Conservation (phyloP, 1,284 basidiomycete species). For the Sporisorium reilianum region DNA sequence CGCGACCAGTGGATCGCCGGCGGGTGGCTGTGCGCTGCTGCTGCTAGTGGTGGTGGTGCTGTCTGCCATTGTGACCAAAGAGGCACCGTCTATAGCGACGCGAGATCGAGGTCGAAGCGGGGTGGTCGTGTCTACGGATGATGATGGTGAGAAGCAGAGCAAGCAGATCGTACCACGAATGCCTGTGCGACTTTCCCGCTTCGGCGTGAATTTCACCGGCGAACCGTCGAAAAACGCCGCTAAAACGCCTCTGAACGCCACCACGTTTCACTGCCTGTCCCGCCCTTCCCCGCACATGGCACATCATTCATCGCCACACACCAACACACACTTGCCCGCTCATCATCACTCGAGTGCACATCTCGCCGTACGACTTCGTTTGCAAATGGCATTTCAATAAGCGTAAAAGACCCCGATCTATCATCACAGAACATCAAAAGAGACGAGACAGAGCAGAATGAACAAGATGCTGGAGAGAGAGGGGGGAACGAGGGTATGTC, state of each 20-base stretch:
- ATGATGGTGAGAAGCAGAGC: constrained; percentile 2
- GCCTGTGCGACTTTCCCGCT: neutral
- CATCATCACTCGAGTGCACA: neutral
- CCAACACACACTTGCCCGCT: neutral
- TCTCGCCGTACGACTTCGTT: neutral
- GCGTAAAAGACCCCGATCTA: neutral
- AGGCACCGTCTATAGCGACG: too few species aligned
- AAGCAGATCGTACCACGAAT: too few species aligned
- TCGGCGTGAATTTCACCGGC: constrained; percentile 8
- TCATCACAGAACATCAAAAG: neutral
- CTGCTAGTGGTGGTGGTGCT: neutral
- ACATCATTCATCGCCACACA: neutral
- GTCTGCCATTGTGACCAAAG: neutral
- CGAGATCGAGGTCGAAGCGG: neutral
- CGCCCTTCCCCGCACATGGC: neutral
- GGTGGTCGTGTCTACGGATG: neutral
- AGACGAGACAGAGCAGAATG: neutral
- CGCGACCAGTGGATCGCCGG: constrained; percentile 13
- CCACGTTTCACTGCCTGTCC: neutral
- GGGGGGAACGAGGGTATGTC: neutral
- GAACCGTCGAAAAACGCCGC: neutral
- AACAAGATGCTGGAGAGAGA: neutral
- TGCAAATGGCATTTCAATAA: neutral
- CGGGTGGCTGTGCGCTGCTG: neutral
- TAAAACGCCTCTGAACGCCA: neutral